Evolutionary conservation across 441 rosid species (phyloP).

Genomic region (Eutrema salsugineum): DNA sequence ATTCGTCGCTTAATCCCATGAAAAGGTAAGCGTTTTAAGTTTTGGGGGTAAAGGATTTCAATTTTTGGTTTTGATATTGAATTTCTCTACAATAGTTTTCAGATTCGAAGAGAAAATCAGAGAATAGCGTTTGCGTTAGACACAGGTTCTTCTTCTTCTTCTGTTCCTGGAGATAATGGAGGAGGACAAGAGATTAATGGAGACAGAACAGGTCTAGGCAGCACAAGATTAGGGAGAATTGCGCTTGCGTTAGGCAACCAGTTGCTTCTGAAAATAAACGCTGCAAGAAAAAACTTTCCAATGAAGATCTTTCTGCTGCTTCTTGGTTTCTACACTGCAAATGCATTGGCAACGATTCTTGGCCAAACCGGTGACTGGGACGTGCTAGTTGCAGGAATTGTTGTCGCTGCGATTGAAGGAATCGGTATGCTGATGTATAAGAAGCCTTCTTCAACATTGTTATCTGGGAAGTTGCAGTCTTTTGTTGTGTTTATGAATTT

Average conservation of each 20-base stretch:
- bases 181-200: constrained; percentile 50
- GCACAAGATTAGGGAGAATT: constrained; percentile 87
- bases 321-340: constrained; percentile 92
- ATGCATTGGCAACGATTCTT: constrained; percentile 95
- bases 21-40: constrained; percentile 11
- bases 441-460: constrained; percentile 46
- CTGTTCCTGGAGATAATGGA: constrained; percentile 53
- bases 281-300: constrained; percentile 83
- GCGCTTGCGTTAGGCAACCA: constrained; percentile 80
- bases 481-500: constrained; percentile 81
- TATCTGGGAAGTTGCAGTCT: constrained; percentile 58
- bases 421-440: constrained; percentile 88
- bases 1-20: constrained; percentile 4
- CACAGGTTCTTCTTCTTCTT: constrained; percentile 78
- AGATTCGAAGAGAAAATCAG: constrained; percentile 45
- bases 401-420: constrained; percentile 91
- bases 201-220: constrained; percentile 55
- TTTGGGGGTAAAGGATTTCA: neutral
- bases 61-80: neutral
- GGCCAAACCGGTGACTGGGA: constrained; percentile 99
- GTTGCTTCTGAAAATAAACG: constrained; percentile 66
- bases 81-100: constrained; percentile 33
- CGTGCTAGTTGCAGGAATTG: constrained; percentile 87
- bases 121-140: constrained; percentile 67
- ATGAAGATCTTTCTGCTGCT: constrained; percentile 85